Percentiles rank a stretch among this genome's conserved stretches.
These are phyloP conservation scores for Epichloe gansuensis DNA, from an alignment of 2,329 filamentous ascomycete genomes.

Conservation along the genomic window DNA sequence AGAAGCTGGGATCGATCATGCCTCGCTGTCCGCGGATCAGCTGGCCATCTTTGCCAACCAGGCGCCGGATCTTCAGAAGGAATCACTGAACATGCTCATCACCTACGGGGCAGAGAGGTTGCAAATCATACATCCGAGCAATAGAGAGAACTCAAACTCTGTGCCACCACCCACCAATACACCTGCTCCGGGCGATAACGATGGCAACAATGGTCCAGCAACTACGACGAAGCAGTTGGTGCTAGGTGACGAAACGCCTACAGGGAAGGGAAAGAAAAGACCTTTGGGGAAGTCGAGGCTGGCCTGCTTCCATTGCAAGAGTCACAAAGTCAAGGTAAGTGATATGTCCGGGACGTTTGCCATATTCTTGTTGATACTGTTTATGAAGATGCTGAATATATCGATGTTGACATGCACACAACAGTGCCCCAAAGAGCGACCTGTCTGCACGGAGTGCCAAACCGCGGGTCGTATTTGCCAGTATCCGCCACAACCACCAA, in stretches of 20 bases:
- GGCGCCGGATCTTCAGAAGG: constrained; percentile 38
- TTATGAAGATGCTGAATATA: background rate
- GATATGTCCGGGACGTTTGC: too few relatives aligned
- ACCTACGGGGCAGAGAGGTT: constrained; percentile 45
- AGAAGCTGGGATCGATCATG: constrained; percentile 36
- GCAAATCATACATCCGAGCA: constrained; percentile 41
- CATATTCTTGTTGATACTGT: background rate
- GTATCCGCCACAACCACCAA: constrained; percentile 23
- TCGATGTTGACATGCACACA: constrained; percentile 9
- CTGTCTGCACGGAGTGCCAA: constrained; percentile 26
- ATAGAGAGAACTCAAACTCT: constrained; percentile 18
- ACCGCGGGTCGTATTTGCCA: constrained; percentile 21
- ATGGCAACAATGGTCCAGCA: constrained; percentile 10
- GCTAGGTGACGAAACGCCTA: constrained; percentile 8
- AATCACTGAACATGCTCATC: constrained; percentile 42
- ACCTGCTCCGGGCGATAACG: constrained; percentile 10
- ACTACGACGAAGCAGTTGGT: constrained; percentile 21
- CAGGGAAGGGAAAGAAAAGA: constrained; percentile 11
- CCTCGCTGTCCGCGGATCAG: constrained; percentile 39
- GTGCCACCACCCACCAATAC: constrained; percentile 14
- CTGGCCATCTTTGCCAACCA: constrained; percentile 49
- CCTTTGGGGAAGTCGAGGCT: constrained; percentile 18
- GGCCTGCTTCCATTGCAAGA: constrained; percentile 24
- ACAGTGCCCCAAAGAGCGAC: constrained; percentile 29
- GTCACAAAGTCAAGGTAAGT: constrained; percentile 26